Conservation (phyloP, 495 filamentous ascomycete species). For the Lepraria neglecta region DNA sequence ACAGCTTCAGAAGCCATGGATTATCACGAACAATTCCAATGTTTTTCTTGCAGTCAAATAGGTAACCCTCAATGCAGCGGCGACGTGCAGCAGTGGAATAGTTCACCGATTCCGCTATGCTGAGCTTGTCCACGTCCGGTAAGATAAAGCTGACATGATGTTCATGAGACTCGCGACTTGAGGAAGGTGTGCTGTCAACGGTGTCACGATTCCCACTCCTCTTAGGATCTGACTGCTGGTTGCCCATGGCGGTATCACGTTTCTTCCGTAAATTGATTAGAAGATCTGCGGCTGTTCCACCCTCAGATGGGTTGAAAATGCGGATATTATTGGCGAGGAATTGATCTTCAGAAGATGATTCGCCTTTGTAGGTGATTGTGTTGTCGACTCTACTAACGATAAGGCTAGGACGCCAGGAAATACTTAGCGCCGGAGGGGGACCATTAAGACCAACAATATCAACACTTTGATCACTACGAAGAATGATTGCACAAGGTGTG, state of each 20-base stretch:
- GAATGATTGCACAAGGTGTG: conserved; percentile 55
- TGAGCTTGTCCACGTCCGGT: conserved; percentile 27
- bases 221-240: background rate
- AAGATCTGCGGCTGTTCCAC: background rate
- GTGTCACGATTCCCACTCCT: background rate
- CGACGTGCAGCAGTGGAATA: conserved; percentile 42
- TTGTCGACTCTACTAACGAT: conserved; percentile 32
- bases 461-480: conserved; percentile 61
- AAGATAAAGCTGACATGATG: conserved; percentile 33
- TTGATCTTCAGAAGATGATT: background rate
- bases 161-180: conserved; percentile 44
- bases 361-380: background rate
- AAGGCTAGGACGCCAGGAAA: conserved; percentile 42
- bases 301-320: background rate
- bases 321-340: conserved; percentile 8
- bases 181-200: conserved; percentile 20
- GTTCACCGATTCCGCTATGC: conserved; percentile 40
- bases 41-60: conserved; percentile 68
- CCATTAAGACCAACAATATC: conserved; percentile 58
- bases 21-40: conserved; percentile 62
- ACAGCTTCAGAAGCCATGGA: conserved; percentile 66
- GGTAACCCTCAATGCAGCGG: conserved; percentile 66
- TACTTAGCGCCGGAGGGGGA: conserved; percentile 45
- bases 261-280: background rate
- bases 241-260: background rate